Percentiles rank a stretch among this genome's conserved stretches.
Evolutionary conservation across 2,329 filamentous ascomycete genomes (phyloP).

Genomic region (Celoporthe dispersa): DNA sequence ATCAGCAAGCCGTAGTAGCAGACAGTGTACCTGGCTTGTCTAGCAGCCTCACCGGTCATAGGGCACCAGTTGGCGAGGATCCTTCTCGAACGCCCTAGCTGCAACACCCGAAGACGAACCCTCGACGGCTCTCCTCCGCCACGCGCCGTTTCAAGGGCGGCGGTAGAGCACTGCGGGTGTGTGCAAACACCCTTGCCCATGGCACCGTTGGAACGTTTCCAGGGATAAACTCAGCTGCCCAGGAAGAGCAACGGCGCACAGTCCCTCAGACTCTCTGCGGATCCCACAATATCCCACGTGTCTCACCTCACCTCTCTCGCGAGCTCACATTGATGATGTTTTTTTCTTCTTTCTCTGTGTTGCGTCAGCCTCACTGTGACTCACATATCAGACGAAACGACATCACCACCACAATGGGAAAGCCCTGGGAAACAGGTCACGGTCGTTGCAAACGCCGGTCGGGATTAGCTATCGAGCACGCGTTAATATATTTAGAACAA

Average conservation of each 20-base stretch:
- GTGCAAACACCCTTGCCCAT: background rate
- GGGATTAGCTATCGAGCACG: background rate
- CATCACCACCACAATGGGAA: background rate
- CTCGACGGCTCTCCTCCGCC: background rate
- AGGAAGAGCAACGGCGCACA: background rate
- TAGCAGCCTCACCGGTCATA: background rate
- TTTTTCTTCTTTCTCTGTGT: too few species aligned
- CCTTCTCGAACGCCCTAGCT: background rate
- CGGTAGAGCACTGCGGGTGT: background rate
- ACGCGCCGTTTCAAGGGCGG: background rate
- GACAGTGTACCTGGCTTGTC: background rate
- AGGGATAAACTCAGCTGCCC: background rate
- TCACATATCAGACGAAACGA: background rate
- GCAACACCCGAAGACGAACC: background rate
- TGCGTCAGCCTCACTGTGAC: background rate
- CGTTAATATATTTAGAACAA: slow-evolving; percentile 13
- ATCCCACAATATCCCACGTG: background rate
- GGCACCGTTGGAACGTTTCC: background rate
- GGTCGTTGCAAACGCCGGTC: background rate
- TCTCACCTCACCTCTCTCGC: background rate
- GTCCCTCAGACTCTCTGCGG: background rate
- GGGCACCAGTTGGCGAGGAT: background rate
- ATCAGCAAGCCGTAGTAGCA: background rate
- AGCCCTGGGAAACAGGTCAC: background rate
- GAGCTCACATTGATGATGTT: background rate